Base-by-base conservation (phyloP, 208 protist species). In the Acanthamoeba sp. region DNA sequence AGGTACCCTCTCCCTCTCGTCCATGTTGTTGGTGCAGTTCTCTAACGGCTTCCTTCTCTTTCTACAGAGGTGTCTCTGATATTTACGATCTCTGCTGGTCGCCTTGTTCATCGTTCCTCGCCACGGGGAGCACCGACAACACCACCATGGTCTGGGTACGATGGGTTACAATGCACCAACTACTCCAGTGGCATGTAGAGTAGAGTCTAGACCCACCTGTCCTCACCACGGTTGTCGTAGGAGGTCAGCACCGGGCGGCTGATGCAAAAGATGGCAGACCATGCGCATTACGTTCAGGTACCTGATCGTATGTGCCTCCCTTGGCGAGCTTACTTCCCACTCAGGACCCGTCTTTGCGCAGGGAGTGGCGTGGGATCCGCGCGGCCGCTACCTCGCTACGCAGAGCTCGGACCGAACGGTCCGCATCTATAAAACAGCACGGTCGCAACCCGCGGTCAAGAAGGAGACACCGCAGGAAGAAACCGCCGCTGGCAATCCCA, bases 231-330 rank as follows among this genome's bases (percentile, higher is more conserved):
- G 36, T 10, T 18, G 1, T 38, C 10, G 59, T 66, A 87, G 78
- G 84, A 91, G 12, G 48, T 64, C 7, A 71, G 36, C 34, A 91
- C 14, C 16, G 84, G 84, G 24, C 50, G 59, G 14, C 34, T 71
- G 10, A 40, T 73, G 84, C 84, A 91, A 24, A 91, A 91, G 84
- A 22, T 91, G 32, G 6, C 29, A 6, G 84, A 91, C 55, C 84
- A 91, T 29, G 84, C 57, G 5, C 84, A 91, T 34, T 91, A 91
- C 62, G 84, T 91, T 38, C 84, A 91, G 55, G 84, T 91, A 29
- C 64, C 40, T 50, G 20, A 85, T 34, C 10, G 22, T 20, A 36
- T 59, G 55, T 34, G 36, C 50, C 59, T 2, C 59, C 22, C 10
- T 24, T 88, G 48, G 14, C 9, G 45, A 18, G 45, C 45, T 50